A percentile compares a stretch with the other conserved stretches of the same genome.
These are phyloP conservation scores for Salix viminalis DNA, from an alignment of 345 rosid species.

Conservation along the genomic window DNA sequence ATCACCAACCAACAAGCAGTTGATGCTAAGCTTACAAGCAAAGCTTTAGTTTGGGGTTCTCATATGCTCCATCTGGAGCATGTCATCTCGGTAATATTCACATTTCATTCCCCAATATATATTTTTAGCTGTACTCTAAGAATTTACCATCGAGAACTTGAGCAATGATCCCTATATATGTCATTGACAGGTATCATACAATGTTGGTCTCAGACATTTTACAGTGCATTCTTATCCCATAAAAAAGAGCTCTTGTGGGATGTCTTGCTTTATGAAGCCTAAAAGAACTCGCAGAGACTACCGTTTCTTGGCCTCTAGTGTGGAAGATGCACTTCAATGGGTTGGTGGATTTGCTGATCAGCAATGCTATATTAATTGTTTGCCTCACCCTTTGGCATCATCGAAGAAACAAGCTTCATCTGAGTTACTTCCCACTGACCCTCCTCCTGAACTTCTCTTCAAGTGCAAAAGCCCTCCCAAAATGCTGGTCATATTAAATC, in stretches of 20 bases:
- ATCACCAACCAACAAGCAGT: conserved; percentile 41
- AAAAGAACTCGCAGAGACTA: conserved; percentile 76
- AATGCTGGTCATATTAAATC: conserved; percentile 92
- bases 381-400: conserved; percentile 86
- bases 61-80: conserved; percentile 64
- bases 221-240: conserved; percentile 82
- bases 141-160: not conserved
- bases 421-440: conserved; percentile 63
- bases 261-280: conserved; percentile 72
- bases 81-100: conserved; percentile 59
- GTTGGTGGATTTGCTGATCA: conserved; percentile 97
- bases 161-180: not conserved
- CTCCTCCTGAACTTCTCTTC: conserved; percentile 88
- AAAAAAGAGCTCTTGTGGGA: conserved; percentile 56
- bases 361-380: conserved; percentile 80
- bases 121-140: not conserved
- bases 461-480: conserved; percentile 91
- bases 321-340: conserved; percentile 92
- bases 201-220: conserved; percentile 81
- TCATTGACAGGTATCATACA: conserved; percentile 65
- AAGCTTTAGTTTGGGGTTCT: conserved; percentile 82
- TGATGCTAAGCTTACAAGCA: conserved; percentile 78
- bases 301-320: conserved; percentile 66
- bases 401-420: conserved; percentile 90
- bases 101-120: not conserved